Evolutionary conservation across 2,329 filamentous ascomycete species (phyloP).

Genomic region (Septoria linicola): DNA sequence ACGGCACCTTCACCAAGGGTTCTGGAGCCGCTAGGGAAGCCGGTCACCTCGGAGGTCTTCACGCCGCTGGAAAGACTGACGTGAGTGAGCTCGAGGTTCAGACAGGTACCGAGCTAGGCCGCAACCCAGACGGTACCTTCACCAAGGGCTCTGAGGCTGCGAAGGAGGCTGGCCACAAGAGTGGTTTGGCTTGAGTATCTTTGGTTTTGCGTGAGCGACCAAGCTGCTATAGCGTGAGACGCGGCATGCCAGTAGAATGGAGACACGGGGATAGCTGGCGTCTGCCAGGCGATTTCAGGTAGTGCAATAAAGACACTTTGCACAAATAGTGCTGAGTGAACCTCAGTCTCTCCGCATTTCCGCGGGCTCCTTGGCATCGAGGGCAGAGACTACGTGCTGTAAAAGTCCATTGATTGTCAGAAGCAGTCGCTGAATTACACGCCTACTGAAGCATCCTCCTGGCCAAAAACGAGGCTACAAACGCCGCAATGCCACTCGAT

Average conservation of each 20-base stretch:
- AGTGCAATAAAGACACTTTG: no score
- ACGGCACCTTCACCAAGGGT: slow-evolving; percentile 28
- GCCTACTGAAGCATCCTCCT: slow-evolving; percentile 15
- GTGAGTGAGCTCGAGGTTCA: slow-evolving; percentile 12
- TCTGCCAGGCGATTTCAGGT: no score
- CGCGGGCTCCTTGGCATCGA: no score
- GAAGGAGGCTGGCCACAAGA: slow-evolving; percentile 31
- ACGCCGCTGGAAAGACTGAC: slow-evolving; percentile 18
- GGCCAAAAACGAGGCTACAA: slow-evolving; percentile 20
- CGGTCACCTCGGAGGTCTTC: slow-evolving; percentile 28
- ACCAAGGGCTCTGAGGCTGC: slow-evolving; percentile 32
- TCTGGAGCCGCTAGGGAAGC: slow-evolving; percentile 26
- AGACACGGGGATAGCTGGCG: no score
- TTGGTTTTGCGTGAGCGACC: no score
- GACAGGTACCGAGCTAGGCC: slow-evolving; percentile 36
- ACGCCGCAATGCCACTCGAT: slow-evolving; percentile 23
- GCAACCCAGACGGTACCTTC: slow-evolving; percentile 36
- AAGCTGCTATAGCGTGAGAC: no score
- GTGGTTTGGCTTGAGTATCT: slow-evolving; percentile 25
- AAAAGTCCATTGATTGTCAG: not conserved
- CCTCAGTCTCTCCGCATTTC: no score
- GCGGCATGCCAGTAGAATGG: no score
- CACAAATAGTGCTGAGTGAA: no score
- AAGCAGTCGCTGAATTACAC: not conserved
- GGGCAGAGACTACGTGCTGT: no score